Percentiles rank a stretch among this genome's conserved stretches.
Conservation (phyloP, 2,329 filamentous ascomycete genomes). For the Tolypocladium nubicola region DNA sequence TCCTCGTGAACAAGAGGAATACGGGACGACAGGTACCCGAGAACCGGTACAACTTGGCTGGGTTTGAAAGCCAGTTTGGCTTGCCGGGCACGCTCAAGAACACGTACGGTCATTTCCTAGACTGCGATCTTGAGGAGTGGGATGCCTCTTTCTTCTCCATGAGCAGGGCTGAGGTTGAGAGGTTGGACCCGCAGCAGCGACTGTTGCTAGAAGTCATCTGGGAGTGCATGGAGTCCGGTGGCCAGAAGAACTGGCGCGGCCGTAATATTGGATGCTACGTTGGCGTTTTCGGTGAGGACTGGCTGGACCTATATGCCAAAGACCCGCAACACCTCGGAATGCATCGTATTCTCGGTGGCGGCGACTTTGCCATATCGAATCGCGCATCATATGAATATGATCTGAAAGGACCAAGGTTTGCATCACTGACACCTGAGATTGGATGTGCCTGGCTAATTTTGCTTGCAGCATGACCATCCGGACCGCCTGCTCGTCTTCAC, state of each 20-base stretch:
- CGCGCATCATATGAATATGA: conserved; percentile 21
- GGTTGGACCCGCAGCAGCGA: conserved; percentile 19
- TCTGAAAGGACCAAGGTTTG: conserved; percentile 20
- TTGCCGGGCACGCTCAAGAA: conserved; percentile 4
- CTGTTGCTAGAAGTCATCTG: conserved; percentile 15
- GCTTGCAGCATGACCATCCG: conserved; percentile 16
- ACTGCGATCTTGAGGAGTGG: conserved; percentile 12
- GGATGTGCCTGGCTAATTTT: neutral
- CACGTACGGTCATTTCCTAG: conserved; percentile 15
- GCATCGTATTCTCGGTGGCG: conserved; percentile 12
- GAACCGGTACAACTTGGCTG: conserved; percentile 14
- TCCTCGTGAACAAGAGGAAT: conserved; percentile 16
- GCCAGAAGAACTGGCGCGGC: conserved; percentile 13
- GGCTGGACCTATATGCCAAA: conserved; percentile 8
- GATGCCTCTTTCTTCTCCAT: conserved; percentile 22
- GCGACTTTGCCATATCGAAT: conserved; percentile 19
- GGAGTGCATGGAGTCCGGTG: conserved; percentile 16
- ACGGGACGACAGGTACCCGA: conserved; percentile 13
- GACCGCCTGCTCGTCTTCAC: conserved; percentile 28
- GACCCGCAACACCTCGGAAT: conserved; percentile 9
- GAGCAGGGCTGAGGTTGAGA: conserved; percentile 13
- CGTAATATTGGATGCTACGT: conserved; percentile 17
- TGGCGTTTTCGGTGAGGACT: conserved; percentile 19
- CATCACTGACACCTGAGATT: neutral
- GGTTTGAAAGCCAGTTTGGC: conserved; percentile 8